Conservation (phyloP, 2,329 filamentous ascomycete species). For the Fusarium nelsonii region DNA sequence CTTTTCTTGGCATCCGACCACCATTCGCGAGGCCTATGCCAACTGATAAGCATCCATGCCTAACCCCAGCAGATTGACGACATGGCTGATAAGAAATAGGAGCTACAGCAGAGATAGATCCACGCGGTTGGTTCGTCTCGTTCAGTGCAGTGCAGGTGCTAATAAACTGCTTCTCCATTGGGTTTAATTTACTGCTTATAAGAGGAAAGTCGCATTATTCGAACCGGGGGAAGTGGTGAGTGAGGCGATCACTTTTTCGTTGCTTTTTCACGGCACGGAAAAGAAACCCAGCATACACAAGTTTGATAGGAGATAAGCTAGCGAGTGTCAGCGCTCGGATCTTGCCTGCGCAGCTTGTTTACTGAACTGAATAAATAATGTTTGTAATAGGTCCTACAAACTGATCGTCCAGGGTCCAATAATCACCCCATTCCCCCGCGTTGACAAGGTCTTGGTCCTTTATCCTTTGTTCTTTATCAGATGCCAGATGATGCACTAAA, state of each 20-base stretch:
- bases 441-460: neutral
- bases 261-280: slow-evolving; percentile 20
- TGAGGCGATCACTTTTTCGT: slow-evolving; percentile 4
- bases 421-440: slow-evolving; percentile 27
- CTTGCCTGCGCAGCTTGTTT: neutral
- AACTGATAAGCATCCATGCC: slow-evolving; percentile 47
- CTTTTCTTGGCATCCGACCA: slow-evolving; percentile 7
- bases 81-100: slow-evolving; percentile 36
- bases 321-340: slow-evolving; percentile 2
- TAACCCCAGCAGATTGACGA: slow-evolving; percentile 20
- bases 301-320: slow-evolving; percentile 10
- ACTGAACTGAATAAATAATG: slow-evolving; percentile 3
- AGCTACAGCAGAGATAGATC: slow-evolving; percentile 11
- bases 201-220: slow-evolving; percentile 31
- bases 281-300: neutral
- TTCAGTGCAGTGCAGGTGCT: slow-evolving; percentile 1
- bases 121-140: slow-evolving; percentile 11
- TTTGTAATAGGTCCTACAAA: slow-evolving; percentile 43
- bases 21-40: slow-evolving; percentile 15
- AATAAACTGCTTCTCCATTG: slow-evolving; percentile 6
- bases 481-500: slow-evolving; percentile 54
- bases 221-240: slow-evolving; percentile 7
- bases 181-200: slow-evolving; percentile 17
- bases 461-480: slow-evolving; percentile 23
- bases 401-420: slow-evolving; percentile 27